Base-by-base conservation (phyloP, 495 filamentous ascomycete genomes). In the Penicillium steckii region DNA sequence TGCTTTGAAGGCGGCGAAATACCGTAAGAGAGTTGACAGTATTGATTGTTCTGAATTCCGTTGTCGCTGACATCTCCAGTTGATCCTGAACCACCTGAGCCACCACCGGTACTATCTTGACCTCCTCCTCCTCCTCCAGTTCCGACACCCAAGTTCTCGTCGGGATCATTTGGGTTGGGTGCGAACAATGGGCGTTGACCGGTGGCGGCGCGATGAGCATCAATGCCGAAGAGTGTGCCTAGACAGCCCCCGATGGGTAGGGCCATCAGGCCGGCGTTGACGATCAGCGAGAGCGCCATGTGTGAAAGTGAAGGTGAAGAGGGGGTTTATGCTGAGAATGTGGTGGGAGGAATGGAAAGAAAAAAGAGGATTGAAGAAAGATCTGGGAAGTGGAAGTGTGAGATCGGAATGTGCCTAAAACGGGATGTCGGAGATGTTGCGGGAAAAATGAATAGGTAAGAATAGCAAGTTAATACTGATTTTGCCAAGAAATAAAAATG, bases 221-320 rank as follows among this genome's bases (percentile, higher is more conserved):
- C 68, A 46, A 76, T 69, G 4, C 70, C 73, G 13, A 73, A 48
- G 6, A 73, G 50, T 8, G 69, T 59, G 15, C 72, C 72, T 10
- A 76, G 42, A 8, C 67, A 66, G 17, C 60, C 63, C 12, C 68
- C 73, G 44, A 75, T 65, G 10, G 73, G 73, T 29, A 76, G 66
- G 12, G 60, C 67, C 30, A 73, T 43, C 6, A 76, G 66, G 48
- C 55, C 44, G 8, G 58, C 57, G 58, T 71, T 76, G 50, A 76
- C 64, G 41, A 76, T 44, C 42, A 67, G 53, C 52, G 62, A 57
- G 13, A 75, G 23, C 10, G 55, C 59, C 59, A 62, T 62, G 26
- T 60, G 33, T 13, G 18, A 12, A 17, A 46, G 13, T 1, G 27
- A 48, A 48, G 21, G 25, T 7, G 21, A 26, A 30, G 10, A 9